Evolutionary conservation across 257 asterid species (phyloP).

Genomic region (Nicotiana tabacum): DNA sequence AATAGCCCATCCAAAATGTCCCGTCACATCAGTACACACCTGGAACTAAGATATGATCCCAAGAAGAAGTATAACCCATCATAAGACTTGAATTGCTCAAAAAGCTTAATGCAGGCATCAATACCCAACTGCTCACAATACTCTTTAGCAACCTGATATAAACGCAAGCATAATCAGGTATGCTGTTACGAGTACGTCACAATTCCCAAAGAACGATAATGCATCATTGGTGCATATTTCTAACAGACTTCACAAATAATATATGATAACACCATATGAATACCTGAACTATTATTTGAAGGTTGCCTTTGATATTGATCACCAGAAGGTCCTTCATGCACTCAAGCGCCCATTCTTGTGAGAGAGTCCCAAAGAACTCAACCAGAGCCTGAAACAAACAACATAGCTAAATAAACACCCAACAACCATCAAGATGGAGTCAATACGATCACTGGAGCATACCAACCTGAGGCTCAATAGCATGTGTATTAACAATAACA

Average conservation of each 20-base stretch:
- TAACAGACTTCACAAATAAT: not conserved
- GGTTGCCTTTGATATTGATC: constrained; percentile 90
- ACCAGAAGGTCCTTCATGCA: constrained; percentile 94
- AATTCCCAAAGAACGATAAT: not conserved
- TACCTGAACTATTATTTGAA: constrained; percentile 98
- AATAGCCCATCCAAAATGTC: not conserved
- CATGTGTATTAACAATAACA: constrained; percentile 98
- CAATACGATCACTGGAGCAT: constrained; percentile 1
- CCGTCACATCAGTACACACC: constrained; percentile 31
- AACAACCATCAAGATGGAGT: not conserved
- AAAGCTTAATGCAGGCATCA: constrained; percentile 84
- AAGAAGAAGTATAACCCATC: constrained; percentile 96
- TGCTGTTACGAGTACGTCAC: not conserved
- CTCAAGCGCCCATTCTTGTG: constrained; percentile 93
- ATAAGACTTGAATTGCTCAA: constrained; percentile 97
- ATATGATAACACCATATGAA: not conserved
- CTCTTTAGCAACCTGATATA: constrained; percentile 83
- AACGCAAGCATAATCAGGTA: constrained; percentile 15
- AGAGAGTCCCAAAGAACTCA: constrained; percentile 89
- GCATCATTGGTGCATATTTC: not conserved
- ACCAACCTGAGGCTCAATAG: constrained; percentile 98
- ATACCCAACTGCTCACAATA: constrained; percentile 97
- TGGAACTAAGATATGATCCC: constrained; percentile 97
- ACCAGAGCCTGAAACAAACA: constrained; percentile 67
- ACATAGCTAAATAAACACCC: constrained; percentile 15